Evolutionary conservation across 805 yeast genomes (phyloP).

Genomic region (Ogataea pignaliae): DNA sequence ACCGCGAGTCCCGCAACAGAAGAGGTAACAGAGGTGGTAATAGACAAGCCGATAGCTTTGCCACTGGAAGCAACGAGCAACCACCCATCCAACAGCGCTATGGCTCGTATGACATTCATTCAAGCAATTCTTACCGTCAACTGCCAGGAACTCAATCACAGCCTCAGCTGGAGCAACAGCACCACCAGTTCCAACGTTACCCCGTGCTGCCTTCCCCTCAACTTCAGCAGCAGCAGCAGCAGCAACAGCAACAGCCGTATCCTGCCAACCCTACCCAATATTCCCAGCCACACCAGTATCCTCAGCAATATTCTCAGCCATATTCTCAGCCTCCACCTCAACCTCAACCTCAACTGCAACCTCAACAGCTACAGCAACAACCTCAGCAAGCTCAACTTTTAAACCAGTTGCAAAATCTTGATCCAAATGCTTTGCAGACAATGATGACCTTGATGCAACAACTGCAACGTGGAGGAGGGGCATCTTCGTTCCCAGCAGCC

Average conservation of each 20-base stretch:
- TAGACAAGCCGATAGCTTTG: conserved; percentile 6
- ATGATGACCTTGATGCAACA: conserved; percentile 29
- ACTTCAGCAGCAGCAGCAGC: conserved; percentile 3
- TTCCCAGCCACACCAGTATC: conserved; percentile 6
- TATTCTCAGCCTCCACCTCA: not conserved
- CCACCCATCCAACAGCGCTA: conserved; percentile 6
- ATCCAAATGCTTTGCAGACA: conserved; percentile 30
- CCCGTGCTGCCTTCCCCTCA: conserved; percentile 16
- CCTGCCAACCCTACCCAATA: conserved; percentile 1
- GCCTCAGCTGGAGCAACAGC: conserved; percentile 3
- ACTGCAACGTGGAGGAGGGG: conserved; percentile 9
- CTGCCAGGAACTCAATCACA: conserved; percentile 6
- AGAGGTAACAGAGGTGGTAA: conserved; percentile 3
- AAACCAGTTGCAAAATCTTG: conserved; percentile 24
- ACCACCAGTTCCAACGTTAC: conserved; percentile 15
- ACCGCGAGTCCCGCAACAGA: not conserved
- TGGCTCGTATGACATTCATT: conserved; percentile 3
- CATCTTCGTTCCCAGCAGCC: conserved; percentile 11
- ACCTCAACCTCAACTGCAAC: conserved; percentile 5
- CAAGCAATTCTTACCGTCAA: conserved; percentile 7
- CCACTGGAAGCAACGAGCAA: conserved; percentile 16
- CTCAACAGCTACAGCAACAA: conserved; percentile 4
- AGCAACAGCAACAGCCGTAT: not conserved
- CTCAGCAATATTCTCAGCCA: conserved; percentile 15
- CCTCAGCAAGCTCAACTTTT: conserved; percentile 17